Base-by-base conservation (phyloP, 2,329 filamentous ascomycete genomes). In the Fusarium cyanostomum region DNA sequence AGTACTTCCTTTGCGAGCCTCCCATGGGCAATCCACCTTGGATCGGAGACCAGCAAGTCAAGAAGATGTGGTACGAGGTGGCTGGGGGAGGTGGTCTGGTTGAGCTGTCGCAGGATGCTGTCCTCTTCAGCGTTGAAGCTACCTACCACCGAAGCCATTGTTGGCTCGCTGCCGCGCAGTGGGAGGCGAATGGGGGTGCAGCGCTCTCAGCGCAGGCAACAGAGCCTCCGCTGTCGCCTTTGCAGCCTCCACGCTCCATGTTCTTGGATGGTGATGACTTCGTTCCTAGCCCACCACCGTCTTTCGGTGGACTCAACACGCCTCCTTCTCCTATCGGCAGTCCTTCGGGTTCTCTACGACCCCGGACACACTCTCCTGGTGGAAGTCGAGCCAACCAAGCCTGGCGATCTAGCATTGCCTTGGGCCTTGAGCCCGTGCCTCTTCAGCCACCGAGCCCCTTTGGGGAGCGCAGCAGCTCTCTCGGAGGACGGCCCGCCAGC, bases 1-100 rank as follows among this genome's bases (percentile, higher is more conserved):
- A 94, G 74, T 92, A 94, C 77, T 95, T 94, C 79, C 80, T 94
- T 26, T 94, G 91, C 74, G 84, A 92, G 72, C 86, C 90, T 5
- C 89, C 91, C 0, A 85, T 90, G 70, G 89, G 89, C 15, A 88
- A 88, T 52, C 82, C 87, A 0, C 91, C 92, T 1, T 95, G 92
- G 92, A 81, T 88, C 52, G 89, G 90, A 50, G 85, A 86, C 33
- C 81, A 82, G 30, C 80, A 86, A 43, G 84, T 89, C 12, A 84
- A 85, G 67, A 88, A 87, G 78, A 86, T 87, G 70, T 92, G 90
- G 90, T 92, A 91, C 74, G 86, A 90, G 64, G 86, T 91, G 6
- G 88, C 90, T 3, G 92, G 90, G 15, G 82, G 83, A 28, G 82
- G 81, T 11, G 81, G 80, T 8, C 73, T 84, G 28, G 85, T 87